Evolutionary conservation across 148 eudicot genomes (phyloP).

Genomic region (Spergularia marina): DNA sequence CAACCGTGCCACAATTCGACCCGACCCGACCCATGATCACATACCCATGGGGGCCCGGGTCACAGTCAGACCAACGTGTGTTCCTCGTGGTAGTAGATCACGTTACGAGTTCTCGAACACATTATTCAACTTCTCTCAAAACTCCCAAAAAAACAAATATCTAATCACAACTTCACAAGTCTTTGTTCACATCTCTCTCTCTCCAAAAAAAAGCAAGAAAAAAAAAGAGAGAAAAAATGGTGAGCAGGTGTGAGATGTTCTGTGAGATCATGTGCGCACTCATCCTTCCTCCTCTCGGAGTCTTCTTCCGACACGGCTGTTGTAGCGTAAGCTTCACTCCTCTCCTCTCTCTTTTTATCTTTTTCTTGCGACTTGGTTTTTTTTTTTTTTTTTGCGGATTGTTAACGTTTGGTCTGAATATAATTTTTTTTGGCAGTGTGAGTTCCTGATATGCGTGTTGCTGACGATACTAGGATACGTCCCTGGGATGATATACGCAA

Average conservation of each 20-base stretch:
- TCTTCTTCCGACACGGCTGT: conserved; percentile 59
- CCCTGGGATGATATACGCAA: conserved; percentile 80
- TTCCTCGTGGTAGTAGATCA: too few relatives aligned
- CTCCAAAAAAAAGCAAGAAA: too few relatives aligned
- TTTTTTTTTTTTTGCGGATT: too few relatives aligned
- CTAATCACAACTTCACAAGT: background rate
- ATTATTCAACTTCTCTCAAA: too few relatives aligned
- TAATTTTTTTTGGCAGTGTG: conserved; percentile 42
- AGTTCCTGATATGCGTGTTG: conserved; percentile 69
- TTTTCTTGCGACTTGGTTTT: too few relatives aligned
- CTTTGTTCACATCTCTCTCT: background rate
- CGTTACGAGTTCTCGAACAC: too few relatives aligned
- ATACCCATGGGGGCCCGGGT: too few relatives aligned
- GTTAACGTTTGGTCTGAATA: too few relatives aligned
- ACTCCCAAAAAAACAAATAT: too few relatives aligned
- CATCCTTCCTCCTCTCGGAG: conserved; percentile 58
- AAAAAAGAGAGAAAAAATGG: conserved; percentile 23
- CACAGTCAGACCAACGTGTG: too few relatives aligned
- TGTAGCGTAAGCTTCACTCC: conserved; percentile 38
- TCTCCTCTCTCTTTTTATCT: background rate
- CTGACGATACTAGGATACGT: conserved; percentile 77
- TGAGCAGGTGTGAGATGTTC: conserved; percentile 48
- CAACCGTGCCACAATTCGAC: too few relatives aligned
- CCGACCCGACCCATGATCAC: too few relatives aligned
- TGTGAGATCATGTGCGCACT: conserved; percentile 51